phyloP scores from a whole-genome alignment of 2,329 filamentous ascomycete genomes.

The Ploettnerulaceae sp. region DNA sequence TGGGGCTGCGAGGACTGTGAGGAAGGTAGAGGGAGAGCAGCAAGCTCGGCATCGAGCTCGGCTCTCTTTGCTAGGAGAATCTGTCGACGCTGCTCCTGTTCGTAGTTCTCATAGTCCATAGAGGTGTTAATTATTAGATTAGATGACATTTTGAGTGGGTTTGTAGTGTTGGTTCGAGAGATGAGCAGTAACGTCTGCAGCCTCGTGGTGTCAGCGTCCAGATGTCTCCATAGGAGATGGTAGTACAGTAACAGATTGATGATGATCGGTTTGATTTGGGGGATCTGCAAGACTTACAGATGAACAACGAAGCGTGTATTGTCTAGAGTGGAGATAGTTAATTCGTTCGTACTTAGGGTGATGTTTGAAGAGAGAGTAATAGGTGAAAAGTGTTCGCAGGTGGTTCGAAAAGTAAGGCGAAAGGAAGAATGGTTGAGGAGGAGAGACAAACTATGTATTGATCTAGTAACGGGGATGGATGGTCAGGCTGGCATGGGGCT shows the following conservation, averaged over 20 bases:
- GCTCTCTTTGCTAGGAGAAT: constrained; percentile 26
- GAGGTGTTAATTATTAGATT: constrained; percentile 23
- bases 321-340: constrained; percentile 6
- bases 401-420: constrained; percentile 28
- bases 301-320: constrained; percentile 1
- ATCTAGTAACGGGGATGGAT: constrained; percentile 15
- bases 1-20: constrained; percentile 16
- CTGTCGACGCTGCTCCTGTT: constrained; percentile 18
- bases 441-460: constrained; percentile 28
- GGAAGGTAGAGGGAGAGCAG: constrained; percentile 14
- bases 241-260: not conserved
- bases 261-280: too few species aligned
- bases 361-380: constrained; percentile 8
- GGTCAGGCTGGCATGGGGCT: constrained; percentile 22
- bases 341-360: not conserved
- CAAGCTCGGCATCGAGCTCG: constrained; percentile 28
- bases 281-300: constrained; percentile 22
- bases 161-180: constrained; percentile 12
- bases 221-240: not conserved
- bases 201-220: constrained; percentile 20
- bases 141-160: constrained; percentile 22
- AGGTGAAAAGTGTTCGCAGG: constrained; percentile 19
- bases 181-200: constrained; percentile 22
- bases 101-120: constrained; percentile 7
- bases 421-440: constrained; percentile 20